These are phyloP conservation scores for Glycine latifolia DNA, from an alignment of 306 rosid genomes.

Conservation along the genomic window DNA sequence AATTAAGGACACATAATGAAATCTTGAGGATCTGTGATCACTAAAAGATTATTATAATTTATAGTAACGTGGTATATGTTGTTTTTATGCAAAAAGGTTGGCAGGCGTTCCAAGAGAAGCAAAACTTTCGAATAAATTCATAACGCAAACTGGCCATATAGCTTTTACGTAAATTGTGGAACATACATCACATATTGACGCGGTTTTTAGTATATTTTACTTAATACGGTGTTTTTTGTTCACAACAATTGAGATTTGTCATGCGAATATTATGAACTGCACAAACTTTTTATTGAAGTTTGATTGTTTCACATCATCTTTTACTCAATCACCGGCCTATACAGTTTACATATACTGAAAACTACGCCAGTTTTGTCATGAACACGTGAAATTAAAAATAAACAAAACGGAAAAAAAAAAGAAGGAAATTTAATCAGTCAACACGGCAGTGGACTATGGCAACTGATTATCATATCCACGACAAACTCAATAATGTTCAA, in stretches of 20 bases:
- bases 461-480: no score
- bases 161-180: neutral
- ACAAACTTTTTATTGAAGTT: neutral
- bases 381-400: neutral
- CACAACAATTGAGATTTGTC: neutral
- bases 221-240: neutral
- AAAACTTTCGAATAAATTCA: conserved; percentile 24
- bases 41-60: neutral
- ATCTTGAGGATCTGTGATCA: neutral
- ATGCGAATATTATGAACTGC: neutral
- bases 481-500: no score
- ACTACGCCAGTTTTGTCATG: neutral
- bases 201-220: conserved; percentile 29
- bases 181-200: neutral
- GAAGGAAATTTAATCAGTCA: no score
- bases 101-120: neutral
- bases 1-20: neutral
- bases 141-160: conserved; percentile 10
- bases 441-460: no score
- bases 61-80: conserved; percentile 13
- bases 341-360: neutral
- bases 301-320: neutral
- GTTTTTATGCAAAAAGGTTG: conserved; percentile 1
- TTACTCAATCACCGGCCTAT: neutral
- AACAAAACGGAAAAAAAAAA: no score